Conservation (phyloP, 2,329 filamentous ascomycete genomes). For the Fusarium goolgardi region DNA sequence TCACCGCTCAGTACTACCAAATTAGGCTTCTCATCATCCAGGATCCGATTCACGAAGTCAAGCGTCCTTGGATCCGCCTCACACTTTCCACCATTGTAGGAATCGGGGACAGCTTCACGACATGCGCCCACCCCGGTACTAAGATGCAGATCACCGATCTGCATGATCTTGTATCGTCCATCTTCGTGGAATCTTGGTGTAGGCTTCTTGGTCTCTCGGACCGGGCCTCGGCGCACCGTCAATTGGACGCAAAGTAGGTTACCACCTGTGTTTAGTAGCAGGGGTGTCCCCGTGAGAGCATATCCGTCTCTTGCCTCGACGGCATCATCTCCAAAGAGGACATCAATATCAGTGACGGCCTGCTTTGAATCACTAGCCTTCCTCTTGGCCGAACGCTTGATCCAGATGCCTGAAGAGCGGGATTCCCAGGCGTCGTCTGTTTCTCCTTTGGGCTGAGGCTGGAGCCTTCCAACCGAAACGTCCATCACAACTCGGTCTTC, state of each 20-base stretch:
- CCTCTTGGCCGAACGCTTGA: conserved; percentile 77
- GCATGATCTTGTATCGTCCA: conserved; percentile 97
- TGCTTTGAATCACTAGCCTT: conserved; percentile 79
- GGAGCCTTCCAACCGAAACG: conserved; percentile 76
- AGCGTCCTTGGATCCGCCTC: conserved; percentile 92
- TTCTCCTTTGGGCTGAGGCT: conserved; percentile 65
- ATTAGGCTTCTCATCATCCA: conserved; percentile 95
- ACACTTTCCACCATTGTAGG: conserved; percentile 79
- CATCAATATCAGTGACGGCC: conserved; percentile 83
- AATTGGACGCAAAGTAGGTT: conserved; percentile 77
- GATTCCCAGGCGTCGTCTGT: conserved; percentile 79
- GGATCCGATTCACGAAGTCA: conserved; percentile 83
- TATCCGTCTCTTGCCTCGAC: conserved; percentile 90
- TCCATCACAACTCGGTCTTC: conserved; percentile 85
- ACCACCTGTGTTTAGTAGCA: conserved; percentile 74
- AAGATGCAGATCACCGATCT: conserved; percentile 92
- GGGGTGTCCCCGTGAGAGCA: conserved; percentile 78
- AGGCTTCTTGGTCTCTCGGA: conserved; percentile 73
- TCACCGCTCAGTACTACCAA: conserved; percentile 92
- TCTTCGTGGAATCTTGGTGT: conserved; percentile 84
- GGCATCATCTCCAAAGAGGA: conserved; percentile 90
- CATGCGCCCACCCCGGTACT: conserved; percentile 89
- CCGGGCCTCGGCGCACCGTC: conserved; percentile 79
- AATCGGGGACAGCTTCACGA: conserved; percentile 84
- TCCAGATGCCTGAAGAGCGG: conserved; percentile 81